phyloP scores from a whole-genome alignment of 441 rosid genomes.

The Raphanus hybrid region DNA sequence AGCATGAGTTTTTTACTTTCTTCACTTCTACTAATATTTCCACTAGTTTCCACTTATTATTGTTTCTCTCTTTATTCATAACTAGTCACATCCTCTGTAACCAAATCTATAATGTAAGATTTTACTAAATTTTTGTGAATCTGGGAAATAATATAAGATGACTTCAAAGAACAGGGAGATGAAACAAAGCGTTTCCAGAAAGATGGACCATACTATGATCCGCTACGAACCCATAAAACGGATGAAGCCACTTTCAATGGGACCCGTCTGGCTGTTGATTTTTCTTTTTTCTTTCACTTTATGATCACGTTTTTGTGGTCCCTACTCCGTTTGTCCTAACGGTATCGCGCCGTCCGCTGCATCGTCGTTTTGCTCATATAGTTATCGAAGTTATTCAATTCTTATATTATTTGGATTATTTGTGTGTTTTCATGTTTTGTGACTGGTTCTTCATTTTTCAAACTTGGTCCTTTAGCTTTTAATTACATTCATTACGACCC shows the following conservation, averaged over 20 bases:
- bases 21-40: background rate
- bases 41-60: background rate
- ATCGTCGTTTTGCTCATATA: slow-evolving; percentile 31
- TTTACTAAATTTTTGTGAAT: slow-evolving; percentile 30
- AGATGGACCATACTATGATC: background rate
- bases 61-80: background rate
- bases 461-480: too few relatives aligned
- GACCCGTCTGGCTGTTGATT: background rate
- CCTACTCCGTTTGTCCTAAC: slow-evolving; percentile 18
- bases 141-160: background rate
- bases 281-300: background rate
- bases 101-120: background rate
- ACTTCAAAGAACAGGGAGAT: slow-evolving; percentile 35
- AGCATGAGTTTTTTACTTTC: background rate
- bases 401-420: too few relatives aligned
- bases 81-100: background rate
- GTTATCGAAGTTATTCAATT: too few relatives aligned
- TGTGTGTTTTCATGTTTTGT: too few relatives aligned
- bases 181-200: slow-evolving; percentile 36
- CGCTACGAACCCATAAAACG: background rate
- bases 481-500: too few relatives aligned
- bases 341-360: slow-evolving; percentile 34
- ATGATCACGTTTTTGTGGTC: slow-evolving; percentile 31
- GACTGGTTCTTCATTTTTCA: too few relatives aligned
- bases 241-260: background rate